Evolutionary conservation across 768 basidiomycete species (phyloP).

Genomic region (Mrakia frigida): DNA sequence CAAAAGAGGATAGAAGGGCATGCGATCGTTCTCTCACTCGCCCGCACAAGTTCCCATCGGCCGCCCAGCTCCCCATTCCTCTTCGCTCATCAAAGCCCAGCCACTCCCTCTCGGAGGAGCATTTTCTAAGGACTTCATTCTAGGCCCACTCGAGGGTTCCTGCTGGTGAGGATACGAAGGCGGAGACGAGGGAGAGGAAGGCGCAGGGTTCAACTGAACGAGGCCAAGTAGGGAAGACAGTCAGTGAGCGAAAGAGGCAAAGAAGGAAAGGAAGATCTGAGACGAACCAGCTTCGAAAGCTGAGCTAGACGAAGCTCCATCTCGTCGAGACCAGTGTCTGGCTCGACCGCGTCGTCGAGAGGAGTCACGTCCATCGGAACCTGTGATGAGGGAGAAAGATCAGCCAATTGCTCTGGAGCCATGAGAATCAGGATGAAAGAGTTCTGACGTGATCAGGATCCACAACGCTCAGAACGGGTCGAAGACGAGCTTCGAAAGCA

Average conservation of each 20-base stretch:
- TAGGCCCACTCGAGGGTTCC: not conserved
- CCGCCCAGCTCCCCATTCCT: not conserved
- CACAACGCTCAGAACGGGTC: conserved; percentile 2
- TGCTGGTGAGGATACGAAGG: not conserved
- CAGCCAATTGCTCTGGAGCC: not conserved
- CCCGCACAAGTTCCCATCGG: not conserved
- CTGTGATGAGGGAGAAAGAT: not conserved
- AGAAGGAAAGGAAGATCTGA: not conserved
- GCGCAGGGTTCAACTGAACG: not conserved
- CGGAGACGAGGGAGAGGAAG: not conserved
- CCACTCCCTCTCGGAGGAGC: not conserved
- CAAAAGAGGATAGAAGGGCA: too few relatives aligned
- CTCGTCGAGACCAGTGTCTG: conserved; percentile 16
- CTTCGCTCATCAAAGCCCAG: not conserved
- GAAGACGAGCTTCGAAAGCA: not conserved
- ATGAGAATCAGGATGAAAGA: not conserved
- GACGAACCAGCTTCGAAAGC: conserved; percentile 1
- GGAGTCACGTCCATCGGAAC: conserved; percentile 2
- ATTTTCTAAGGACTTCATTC: not conserved
- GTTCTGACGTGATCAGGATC: conserved; percentile 3
- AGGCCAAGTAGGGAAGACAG: not conserved
- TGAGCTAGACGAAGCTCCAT: conserved; percentile 22
- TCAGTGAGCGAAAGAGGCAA: not conserved
- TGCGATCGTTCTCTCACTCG: too few relatives aligned
- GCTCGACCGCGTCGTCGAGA: not conserved